These are phyloP conservation scores for Sugiyamaella valdiviana DNA, from an alignment of 805 yeast genomes.

Conservation along the genomic window DNA sequence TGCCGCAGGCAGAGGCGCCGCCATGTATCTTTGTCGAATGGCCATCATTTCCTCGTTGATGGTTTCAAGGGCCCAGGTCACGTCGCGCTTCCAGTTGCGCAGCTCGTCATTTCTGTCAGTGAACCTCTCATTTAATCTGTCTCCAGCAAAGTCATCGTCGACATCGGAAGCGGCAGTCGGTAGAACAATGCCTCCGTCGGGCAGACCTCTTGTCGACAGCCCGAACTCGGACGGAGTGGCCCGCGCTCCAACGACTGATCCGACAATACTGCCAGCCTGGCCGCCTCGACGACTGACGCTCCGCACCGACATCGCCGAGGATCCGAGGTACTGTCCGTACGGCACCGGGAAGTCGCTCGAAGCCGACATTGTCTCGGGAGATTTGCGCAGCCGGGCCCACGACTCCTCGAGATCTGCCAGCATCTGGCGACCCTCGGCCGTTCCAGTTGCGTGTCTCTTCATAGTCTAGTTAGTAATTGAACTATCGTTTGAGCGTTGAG, in stretches of 20 bases:
- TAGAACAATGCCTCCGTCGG: neutral
- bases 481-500: neutral
- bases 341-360: neutral
- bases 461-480: constrained; percentile 39
- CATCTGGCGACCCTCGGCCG: constrained; percentile 59
- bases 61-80: constrained; percentile 25
- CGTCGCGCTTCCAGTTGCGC: constrained; percentile 23
- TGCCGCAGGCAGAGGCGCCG: constrained; percentile 2
- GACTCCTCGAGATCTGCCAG: constrained; percentile 61
- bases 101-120: constrained; percentile 8
- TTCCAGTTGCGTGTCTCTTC: constrained; percentile 60
- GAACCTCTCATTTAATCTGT: no score
- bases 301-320: neutral
- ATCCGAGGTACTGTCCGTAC: constrained; percentile 5
- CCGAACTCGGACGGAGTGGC: constrained; percentile 11
- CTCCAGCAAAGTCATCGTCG: neutral
- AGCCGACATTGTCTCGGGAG: neutral
- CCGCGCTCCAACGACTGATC: neutral
- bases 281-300: constrained; percentile 3
- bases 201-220: neutral
- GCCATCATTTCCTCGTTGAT: constrained; percentile 24
- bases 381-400: constrained; percentile 44
- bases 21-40: constrained; percentile 15
- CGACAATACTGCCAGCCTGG: constrained; percentile 1
- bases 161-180: neutral